Conservation (phyloP, 1,139 yeast genomes). For the Lodderomyces jiufengensis region DNA sequence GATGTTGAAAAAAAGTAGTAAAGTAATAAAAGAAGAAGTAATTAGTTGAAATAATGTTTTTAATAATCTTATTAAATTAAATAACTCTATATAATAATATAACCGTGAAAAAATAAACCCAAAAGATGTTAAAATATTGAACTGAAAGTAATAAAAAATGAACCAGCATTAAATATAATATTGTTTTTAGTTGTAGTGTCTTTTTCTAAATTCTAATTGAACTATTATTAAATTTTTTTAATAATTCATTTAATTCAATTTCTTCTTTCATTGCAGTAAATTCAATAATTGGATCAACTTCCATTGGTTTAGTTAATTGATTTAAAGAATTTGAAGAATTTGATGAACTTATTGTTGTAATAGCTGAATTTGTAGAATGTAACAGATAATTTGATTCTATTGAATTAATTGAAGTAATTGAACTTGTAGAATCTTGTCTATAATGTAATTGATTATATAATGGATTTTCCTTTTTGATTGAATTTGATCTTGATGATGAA, state of each 20-base stretch:
- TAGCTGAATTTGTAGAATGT: too few relatives aligned
- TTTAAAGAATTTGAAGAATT: constrained; percentile 20
- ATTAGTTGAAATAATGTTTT: too few relatives aligned
- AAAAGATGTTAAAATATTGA: too few relatives aligned
- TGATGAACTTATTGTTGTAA: background rate
- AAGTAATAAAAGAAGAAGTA: too few relatives aligned
- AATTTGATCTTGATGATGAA: constrained; percentile 10
- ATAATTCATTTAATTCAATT: constrained; percentile 34
- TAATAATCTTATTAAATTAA: too few relatives aligned
- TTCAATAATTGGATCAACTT: constrained; percentile 40
- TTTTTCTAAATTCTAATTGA: too few relatives aligned
- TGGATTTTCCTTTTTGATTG: constrained; percentile 7
- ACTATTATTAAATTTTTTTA: constrained; percentile 20
- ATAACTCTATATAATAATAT: too few relatives aligned
- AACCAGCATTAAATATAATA: too few relatives aligned
- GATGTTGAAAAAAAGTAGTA: too few relatives aligned
- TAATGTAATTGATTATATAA: constrained; percentile 17
- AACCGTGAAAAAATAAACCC: too few relatives aligned
- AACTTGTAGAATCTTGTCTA: constrained; percentile 29
- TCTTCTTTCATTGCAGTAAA: constrained; percentile 42
- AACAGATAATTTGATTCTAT: background rate
- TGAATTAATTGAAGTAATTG: constrained; percentile 22
- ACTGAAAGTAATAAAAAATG: too few relatives aligned
- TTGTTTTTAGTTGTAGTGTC: too few relatives aligned
- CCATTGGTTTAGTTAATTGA: constrained; percentile 8